Evolutionary conservation across 345 rosid genomes (phyloP), one percentile per base, ranked within the genome.

Genomic region (Euphorbia tirucalli): DNA sequence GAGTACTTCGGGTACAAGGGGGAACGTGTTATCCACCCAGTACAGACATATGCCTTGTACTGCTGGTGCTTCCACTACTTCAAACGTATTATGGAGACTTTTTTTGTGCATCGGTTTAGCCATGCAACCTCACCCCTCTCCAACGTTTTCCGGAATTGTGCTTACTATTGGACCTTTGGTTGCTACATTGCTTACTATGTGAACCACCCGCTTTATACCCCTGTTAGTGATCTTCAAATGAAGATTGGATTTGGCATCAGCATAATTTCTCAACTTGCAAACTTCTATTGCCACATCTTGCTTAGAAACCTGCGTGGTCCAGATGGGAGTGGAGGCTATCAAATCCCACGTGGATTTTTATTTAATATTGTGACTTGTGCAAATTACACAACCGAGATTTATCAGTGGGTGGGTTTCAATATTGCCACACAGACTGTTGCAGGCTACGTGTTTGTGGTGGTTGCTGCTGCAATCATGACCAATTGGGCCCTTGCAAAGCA

Each of bases 401-500:
- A 95, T 77, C 99, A 95, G 77, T 95, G 98, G 99, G 48, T 95
- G 74, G 99, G 98, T 57, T 95, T 92, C 91, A 95, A 95, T 63
- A 84, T 90, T 27, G 99, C 99, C 0, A 95, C 97, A 1, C 99
- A 95, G 87, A 95, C 97, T 14, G 52, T 89, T 60, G 96, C 98
- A 0, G 99, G 98, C 68, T 95, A 89, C 21, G 62, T 93, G 61
- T 95, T 95, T 82, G 88, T 89, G 19, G 80, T 83, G 74, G 97
- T 93, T 65, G 99, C 99, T 0, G 24, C 97, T 75, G 16, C 61
- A 27, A 95, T 93, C 83, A 95, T 95, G 99, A 89, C 94, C 65
- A 95, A 93, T 28, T 95, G 99, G 99, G 99, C 99, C 71, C 92
- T 95, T 48, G 88, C 94, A 55, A 95, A 95, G 88, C 99, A 95